Percentiles rank a stretch among this genome's conserved stretches.
phyloP scores from a whole-genome alignment of 2,329 filamentous ascomycete genomes.

The Trichoderma guizhouense region DNA sequence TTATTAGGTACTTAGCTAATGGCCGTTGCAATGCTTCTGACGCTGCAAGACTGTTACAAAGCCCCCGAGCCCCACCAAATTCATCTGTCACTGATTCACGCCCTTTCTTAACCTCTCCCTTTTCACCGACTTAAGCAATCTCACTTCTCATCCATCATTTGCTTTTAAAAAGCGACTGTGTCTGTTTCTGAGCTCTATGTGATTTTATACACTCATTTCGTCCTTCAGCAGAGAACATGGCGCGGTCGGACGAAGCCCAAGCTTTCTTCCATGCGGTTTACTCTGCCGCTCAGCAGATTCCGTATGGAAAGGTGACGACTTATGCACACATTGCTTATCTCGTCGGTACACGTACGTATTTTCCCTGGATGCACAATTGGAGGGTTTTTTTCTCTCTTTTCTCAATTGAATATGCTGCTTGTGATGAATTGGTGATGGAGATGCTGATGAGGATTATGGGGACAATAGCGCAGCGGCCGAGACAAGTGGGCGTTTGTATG shows the following conservation, averaged over 20 bases:
- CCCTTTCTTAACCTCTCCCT: background rate
- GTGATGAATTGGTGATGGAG: background rate
- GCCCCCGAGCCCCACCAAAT: background rate
- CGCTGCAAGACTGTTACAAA: background rate
- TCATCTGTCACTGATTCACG: background rate
- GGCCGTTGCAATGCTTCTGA: background rate
- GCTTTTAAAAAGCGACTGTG: background rate
- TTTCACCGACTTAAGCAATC: background rate
- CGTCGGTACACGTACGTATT: slow-evolving; percentile 64
- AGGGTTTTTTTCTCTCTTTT: too few relatives aligned
- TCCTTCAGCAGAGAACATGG: slow-evolving; percentile 40
- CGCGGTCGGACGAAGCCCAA: slow-evolving; percentile 69
- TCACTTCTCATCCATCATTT: background rate
- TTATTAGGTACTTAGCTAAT: background rate
- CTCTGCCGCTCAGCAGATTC: slow-evolving; percentile 79
- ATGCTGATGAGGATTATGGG: background rate
- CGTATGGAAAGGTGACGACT: slow-evolving; percentile 75
- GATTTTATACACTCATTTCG: background rate
- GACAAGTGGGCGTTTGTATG: slow-evolving; percentile 86
- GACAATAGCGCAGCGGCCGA: slow-evolving; percentile 60
- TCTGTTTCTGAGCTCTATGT: background rate
- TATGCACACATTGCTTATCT: slow-evolving; percentile 79
- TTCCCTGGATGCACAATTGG: background rate
- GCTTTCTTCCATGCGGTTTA: slow-evolving; percentile 79
- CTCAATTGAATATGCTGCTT: background rate